Percentiles rank a stretch among this genome's conserved stretches.
Evolutionary conservation across 164 flowering plant genomes (phyloP).

Genomic region (Macadamia tetraphylla): DNA sequence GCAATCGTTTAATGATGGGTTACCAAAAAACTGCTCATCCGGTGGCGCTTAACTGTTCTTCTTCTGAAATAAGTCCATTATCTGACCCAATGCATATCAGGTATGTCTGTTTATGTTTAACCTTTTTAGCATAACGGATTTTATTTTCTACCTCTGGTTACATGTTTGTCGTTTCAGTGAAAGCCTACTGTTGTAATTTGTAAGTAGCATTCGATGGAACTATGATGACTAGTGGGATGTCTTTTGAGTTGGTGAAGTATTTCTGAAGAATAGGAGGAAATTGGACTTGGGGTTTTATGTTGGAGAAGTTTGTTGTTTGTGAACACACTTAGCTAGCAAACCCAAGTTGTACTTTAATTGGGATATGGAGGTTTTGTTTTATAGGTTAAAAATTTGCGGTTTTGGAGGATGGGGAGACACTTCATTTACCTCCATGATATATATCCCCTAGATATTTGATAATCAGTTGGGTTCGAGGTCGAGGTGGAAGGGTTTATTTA

Average conservation of each 20-base stretch:
- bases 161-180: background rate
- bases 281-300: background rate
- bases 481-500: too few species aligned
- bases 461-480: too few species aligned
- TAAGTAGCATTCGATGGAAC: background rate
- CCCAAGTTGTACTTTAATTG: too few species aligned
- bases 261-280: background rate
- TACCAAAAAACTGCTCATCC: slow-evolving; percentile 6
- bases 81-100: slow-evolving; percentile 31
- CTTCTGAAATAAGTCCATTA: slow-evolving; percentile 31
- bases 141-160: background rate
- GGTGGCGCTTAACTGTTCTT: slow-evolving; percentile 27
- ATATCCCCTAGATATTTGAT: too few species aligned
- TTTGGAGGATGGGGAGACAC: too few species aligned
- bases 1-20: slow-evolving; percentile 5
- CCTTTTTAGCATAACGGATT: background rate
- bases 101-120: slow-evolving; percentile 18
- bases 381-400: too few species aligned
- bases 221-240: background rate
- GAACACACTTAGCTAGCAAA: too few species aligned
- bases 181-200: background rate
- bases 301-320: background rate
- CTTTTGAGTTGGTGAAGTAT: slow-evolving; percentile 19
- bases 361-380: too few species aligned
- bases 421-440: too few species aligned